phyloP scores from a whole-genome alignment of 208 protist genomes.

The Trypanosoma avium region DNA sequence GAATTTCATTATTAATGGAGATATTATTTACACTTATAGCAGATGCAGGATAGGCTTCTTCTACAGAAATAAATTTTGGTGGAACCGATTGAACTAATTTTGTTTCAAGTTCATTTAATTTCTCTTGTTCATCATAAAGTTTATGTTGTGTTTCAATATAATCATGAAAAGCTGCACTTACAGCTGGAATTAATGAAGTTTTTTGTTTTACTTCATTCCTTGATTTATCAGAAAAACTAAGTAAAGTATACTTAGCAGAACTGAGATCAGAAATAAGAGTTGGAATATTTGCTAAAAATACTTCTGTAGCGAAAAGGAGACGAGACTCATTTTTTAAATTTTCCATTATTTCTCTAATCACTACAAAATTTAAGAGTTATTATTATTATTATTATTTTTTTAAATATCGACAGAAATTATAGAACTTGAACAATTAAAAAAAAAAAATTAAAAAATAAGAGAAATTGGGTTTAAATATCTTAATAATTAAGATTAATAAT shows the following conservation, averaged over 20 bases:
- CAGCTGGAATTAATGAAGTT: slow-evolving; percentile 47
- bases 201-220: slow-evolving; percentile 76
- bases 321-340: slow-evolving; percentile 28
- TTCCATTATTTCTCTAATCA: not conserved
- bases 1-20: not conserved
- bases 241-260: slow-evolving; percentile 68
- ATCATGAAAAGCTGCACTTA: slow-evolving; percentile 47
- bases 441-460: too few species aligned
- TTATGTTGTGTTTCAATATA: slow-evolving; percentile 19
- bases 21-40: not conserved
- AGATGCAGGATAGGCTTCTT: not conserved
- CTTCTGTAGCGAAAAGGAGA: slow-evolving; percentile 57
- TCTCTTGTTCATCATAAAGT: slow-evolving; percentile 30
- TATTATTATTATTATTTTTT: not conserved
- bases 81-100: slow-evolving; percentile 42
- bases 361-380: not conserved
- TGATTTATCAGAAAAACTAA: slow-evolving; percentile 68
- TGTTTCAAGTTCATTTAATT: slow-evolving; percentile 45
- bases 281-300: slow-evolving; percentile 67
- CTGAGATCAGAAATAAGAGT: slow-evolving; percentile 56
- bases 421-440: too few species aligned
- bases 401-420: too few species aligned
- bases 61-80: slow-evolving; percentile 36
- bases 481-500: too few species aligned
- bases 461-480: too few species aligned